Evolutionary conservation across 2,329 filamentous ascomycete species (phyloP).

Genomic region (Pezizomycotina sp.): DNA sequence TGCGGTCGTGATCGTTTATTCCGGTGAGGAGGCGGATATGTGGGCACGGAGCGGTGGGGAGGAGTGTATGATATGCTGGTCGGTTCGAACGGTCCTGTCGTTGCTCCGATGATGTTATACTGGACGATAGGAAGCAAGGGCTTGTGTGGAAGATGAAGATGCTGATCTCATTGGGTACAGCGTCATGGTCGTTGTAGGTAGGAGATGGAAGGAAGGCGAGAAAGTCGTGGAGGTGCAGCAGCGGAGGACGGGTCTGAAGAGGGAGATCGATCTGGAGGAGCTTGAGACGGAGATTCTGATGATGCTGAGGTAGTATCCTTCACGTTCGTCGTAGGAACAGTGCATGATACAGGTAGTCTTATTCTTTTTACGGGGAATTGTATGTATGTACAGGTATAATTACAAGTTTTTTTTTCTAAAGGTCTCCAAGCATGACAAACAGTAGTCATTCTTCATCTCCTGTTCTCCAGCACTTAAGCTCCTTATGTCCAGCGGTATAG

Average conservation of each 20-base stretch:
- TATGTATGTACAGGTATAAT: neutral
- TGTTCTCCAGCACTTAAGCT: too few relatives aligned
- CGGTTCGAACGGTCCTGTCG: conserved; percentile 11
- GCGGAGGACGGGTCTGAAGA: conserved; percentile 45
- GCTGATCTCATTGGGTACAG: conserved; percentile 83
- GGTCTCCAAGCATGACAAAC: too few relatives aligned
- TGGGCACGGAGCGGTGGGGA: conserved; percentile 28
- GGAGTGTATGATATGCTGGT: conserved; percentile 18
- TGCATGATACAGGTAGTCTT: neutral
- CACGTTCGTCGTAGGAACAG: too few relatives aligned
- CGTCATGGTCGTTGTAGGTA: conserved; percentile 62
- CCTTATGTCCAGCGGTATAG: too few relatives aligned
- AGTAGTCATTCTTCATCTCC: too few relatives aligned
- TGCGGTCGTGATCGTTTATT: conserved; percentile 50
- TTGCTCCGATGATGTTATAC: conserved; percentile 39
- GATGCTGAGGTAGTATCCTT: conserved; percentile 37
- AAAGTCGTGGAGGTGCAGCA: conserved; percentile 63
- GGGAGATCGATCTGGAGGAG: conserved; percentile 39
- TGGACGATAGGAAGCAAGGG: conserved; percentile 55
- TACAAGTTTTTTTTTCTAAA: too few relatives aligned
- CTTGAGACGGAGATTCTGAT: conserved; percentile 35
- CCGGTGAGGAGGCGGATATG: conserved; percentile 40
- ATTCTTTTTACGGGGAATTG: neutral
- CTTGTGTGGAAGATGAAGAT: conserved; percentile 77
- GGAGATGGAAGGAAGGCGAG: conserved; percentile 42